phyloP scores from a whole-genome alignment of 306 rosid species.

The Alnus glutinosa region DNA sequence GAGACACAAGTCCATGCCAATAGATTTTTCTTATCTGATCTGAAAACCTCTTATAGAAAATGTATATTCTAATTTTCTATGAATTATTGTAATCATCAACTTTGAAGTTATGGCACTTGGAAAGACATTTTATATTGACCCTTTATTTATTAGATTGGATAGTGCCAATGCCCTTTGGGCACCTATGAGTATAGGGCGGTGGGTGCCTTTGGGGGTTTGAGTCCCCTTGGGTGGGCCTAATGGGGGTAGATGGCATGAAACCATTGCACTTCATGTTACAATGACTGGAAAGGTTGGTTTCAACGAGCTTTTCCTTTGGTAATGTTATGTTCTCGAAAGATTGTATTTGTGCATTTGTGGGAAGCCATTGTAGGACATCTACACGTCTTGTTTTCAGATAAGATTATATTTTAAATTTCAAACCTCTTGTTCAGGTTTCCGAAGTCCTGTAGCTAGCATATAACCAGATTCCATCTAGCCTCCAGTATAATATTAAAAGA shows the following conservation, averaged over 20 bases:
- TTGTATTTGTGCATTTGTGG: constrained; percentile 8
- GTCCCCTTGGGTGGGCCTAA: background rate
- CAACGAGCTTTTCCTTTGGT: no score
- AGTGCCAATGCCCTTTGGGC: background rate
- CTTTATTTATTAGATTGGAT: background rate
- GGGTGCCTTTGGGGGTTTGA: no score
- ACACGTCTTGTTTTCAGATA: background rate
- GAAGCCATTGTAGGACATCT: background rate
- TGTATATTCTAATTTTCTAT: background rate
- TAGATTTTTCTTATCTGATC: background rate
- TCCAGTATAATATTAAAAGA: background rate
- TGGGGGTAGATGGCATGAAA: background rate
- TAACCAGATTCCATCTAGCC: background rate
- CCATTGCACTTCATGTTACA: no score
- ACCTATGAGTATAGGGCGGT: no score
- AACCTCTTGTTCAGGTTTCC: background rate
- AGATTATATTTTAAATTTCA: constrained; percentile 1
- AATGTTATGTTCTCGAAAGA: background rate
- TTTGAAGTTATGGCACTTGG: background rate
- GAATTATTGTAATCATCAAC: background rate
- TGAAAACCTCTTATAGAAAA: background rate
- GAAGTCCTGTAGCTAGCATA: background rate
- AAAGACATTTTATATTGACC: background rate
- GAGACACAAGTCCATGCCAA: background rate
- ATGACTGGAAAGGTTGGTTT: background rate